Percentiles rank a stretch among this genome's conserved stretches.
These are phyloP conservation scores for Microcera coccophila DNA, from an alignment of 2,329 filamentous ascomycete species.

Conservation along the genomic window DNA sequence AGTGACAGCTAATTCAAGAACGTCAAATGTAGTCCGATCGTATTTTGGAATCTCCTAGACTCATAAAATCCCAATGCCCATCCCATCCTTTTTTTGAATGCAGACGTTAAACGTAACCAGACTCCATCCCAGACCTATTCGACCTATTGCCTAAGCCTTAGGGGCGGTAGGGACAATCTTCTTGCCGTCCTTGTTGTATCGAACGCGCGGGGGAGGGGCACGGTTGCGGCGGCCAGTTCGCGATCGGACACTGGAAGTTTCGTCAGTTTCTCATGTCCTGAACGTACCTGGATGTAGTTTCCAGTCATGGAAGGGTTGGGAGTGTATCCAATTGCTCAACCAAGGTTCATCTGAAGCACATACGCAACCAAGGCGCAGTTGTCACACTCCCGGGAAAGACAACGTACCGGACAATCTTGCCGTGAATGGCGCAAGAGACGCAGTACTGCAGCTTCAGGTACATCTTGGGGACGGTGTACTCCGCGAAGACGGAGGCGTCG, in stretches of 20 bases:
- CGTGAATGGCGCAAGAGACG: constrained; percentile 99
- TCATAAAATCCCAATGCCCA: constrained; percentile 34
- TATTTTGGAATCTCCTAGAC: constrained; percentile 29
- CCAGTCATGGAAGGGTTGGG: constrained; percentile 11
- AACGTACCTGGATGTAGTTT: constrained; percentile 31
- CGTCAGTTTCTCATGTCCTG: constrained; percentile 40
- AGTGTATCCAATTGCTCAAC: constrained; percentile 44
- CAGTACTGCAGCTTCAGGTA: constrained; percentile 99
- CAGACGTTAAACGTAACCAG: constrained; percentile 37
- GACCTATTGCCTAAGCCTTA: constrained; percentile 34
- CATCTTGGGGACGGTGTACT: constrained; percentile 99
- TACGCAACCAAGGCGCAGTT: constrained; percentile 50
- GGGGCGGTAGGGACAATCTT: constrained; percentile 80
- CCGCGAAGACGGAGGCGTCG: constrained; percentile 96
- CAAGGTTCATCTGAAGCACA: constrained; percentile 59
- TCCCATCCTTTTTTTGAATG: constrained; percentile 37
- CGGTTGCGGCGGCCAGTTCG: constrained; percentile 97
- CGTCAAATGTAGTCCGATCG: constrained; percentile 27
- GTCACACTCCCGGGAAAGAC: constrained; percentile 54
- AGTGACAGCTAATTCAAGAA: too few relatives aligned
- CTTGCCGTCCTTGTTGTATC: constrained; percentile 99
- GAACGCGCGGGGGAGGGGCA: constrained; percentile 91
- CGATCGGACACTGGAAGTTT: constrained; percentile 77
- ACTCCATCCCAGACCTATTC: constrained; percentile 35
- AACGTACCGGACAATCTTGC: constrained; percentile 99